Conservation (phyloP, 1,139 yeast genomes). For the Pichia sp. region DNA sequence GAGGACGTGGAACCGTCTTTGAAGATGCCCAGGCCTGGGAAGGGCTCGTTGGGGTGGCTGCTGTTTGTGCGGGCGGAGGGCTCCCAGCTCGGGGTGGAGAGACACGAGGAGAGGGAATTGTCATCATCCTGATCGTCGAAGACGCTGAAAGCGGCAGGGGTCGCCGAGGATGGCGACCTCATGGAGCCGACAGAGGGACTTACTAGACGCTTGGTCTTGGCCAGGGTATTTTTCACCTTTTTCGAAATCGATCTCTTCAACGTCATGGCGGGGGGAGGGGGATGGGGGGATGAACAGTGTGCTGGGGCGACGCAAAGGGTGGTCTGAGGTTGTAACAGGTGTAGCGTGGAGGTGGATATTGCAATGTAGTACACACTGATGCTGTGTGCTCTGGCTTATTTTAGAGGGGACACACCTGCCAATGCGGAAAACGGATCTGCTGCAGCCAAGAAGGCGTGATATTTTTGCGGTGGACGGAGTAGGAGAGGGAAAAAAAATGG, state of each 20-base stretch:
- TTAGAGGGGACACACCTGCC: too few relatives aligned
- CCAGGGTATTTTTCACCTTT: constrained; percentile 19
- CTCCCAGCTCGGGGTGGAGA: background rate
- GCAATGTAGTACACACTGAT: too few relatives aligned
- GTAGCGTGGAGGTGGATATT: too few relatives aligned
- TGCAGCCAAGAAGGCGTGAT: background rate
- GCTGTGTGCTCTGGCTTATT: too few relatives aligned
- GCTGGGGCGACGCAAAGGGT: too few relatives aligned
- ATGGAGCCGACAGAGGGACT: constrained; percentile 7
- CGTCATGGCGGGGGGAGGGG: constrained; percentile 13
- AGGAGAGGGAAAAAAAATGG: background rate
- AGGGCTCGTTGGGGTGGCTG: background rate
- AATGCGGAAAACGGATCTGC: background rate
- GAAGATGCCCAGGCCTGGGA: constrained; percentile 2
- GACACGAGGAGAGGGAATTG: background rate
- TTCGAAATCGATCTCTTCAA: constrained; percentile 23
- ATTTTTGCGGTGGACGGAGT: too few relatives aligned
- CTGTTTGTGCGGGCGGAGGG: background rate
- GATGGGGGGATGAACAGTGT: too few relatives aligned
- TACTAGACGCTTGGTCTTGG: constrained; percentile 22
- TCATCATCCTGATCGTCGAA: background rate
- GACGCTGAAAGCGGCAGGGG: background rate
- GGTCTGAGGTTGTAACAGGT: too few relatives aligned
- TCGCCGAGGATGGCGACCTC: constrained; percentile 4
- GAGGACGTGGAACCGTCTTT: background rate